Base-by-base conservation (phyloP, 768 basidiomycete species). In the Naganishia antarctica region DNA sequence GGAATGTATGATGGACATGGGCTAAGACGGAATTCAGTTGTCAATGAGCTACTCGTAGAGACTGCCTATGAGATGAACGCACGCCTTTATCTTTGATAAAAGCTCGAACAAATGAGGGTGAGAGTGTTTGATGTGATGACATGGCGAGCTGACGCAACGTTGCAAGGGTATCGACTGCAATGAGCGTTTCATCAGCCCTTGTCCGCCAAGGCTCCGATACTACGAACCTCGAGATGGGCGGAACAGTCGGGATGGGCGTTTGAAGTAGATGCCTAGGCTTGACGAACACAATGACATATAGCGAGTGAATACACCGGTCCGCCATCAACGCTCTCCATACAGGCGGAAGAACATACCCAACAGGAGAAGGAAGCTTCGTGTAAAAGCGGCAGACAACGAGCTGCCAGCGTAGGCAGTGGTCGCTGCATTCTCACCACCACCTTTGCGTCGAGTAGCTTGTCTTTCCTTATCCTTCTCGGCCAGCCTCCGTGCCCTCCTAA, bases 211-310 rank as follows among this genome's bases (percentile, higher is more conserved):
- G n/a, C n/a, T n/a, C n/a, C n/a, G n/a, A n/a, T n/a, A n/a, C n/a
- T n/a, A n/a, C n/a, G n/a, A n/a, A 74, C 73, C 71, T 69, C 75
- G 47, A 48, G 60, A 73, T 4, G 75, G 75, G 37, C 71, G 61
- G 51, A 74, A 76, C 18, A 76, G 63, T 61, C 74, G 73, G 15
- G 74, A 74, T 3, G 75, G 75, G 34, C 75, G 59, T 48, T 74
- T 65, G 49, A 76, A 76, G 62, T 74, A 70, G 46, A 76, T 70
- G 4, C 74, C 74, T 75, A 41, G 6, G 21, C 23, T 26, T 49
- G 46, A 43, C 61, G 11, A 26, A 62, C 11, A 34, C 26, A 51
- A 29, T n/a, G n/a, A n/a, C 34, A 26, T 8, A 7, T 12, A n/a
- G 50, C 4, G 26, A 41, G 50, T 25, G 28, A 57, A 23, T 57